A percentile compares a stretch with the other conserved stretches of the same genome.
These are phyloP conservation scores for Tubosaeta sp. DNA, from an alignment of 768 basidiomycete genomes.

Conservation along the genomic window DNA sequence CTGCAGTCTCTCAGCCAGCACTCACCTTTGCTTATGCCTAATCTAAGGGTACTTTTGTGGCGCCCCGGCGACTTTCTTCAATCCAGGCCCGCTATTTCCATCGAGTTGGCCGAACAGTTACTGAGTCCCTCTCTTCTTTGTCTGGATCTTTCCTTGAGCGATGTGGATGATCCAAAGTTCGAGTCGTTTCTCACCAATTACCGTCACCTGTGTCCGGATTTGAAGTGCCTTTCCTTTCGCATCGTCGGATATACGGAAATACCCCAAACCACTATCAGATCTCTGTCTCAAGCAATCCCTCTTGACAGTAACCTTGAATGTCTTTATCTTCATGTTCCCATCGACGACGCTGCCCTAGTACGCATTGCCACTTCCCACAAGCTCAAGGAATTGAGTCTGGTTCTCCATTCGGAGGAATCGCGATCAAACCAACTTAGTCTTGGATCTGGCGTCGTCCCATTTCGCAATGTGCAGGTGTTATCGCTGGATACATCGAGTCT, in stretches of 20 bases:
- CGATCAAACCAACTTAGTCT: background rate
- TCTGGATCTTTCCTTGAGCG: background rate
- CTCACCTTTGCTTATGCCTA: background rate
- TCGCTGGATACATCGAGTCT: background rate
- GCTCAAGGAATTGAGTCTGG: background rate
- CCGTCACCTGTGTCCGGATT: background rate
- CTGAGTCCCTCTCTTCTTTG: background rate
- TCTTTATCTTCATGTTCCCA: background rate
- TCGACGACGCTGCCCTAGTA: background rate
- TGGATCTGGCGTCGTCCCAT: background rate
- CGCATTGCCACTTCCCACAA: background rate
- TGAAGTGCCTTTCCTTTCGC: background rate
- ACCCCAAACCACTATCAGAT: background rate
- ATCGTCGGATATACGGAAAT: background rate
- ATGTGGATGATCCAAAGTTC: background rate
- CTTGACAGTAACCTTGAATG: background rate
- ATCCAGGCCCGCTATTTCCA: background rate
- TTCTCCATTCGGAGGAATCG: background rate
- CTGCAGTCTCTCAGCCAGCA: background rate
- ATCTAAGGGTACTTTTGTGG: constrained; percentile 3
- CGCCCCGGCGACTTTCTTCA: background rate
- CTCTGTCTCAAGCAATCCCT: background rate
- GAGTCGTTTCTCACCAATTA: background rate
- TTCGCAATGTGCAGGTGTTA: background rate
- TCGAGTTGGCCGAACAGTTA: background rate